Percentiles rank a stretch among this genome's conserved stretches.
Evolutionary conservation across 1,284 basidiomycete genomes (phyloP).

Genomic region (Pseudozyma tsukubaensis): DNA sequence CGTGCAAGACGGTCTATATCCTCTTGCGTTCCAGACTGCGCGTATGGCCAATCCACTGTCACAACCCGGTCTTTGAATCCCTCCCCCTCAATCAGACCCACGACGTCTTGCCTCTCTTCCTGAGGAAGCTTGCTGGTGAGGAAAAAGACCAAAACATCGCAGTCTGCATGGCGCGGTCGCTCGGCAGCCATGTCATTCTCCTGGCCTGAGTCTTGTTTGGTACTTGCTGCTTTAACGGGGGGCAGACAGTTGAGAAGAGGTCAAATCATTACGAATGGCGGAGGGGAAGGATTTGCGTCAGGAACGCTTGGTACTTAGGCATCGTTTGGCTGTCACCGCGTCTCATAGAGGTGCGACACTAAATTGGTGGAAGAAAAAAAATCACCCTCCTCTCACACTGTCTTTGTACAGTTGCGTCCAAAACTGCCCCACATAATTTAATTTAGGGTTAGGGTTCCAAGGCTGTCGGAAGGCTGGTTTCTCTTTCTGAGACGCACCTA

Average conservation of each 20-base stretch:
- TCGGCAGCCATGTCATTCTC: conserved; percentile 8
- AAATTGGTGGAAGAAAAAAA: too few species aligned
- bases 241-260: background rate
- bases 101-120: conserved; percentile 10
- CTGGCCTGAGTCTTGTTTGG: background rate
- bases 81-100: conserved; percentile 8
- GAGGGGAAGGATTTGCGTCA: too few species aligned
- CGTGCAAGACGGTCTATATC: conserved; percentile 8
- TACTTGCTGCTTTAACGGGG: conserved; percentile 5
- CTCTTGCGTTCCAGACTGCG: conserved; percentile 7
- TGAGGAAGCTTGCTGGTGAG: conserved; percentile 16
- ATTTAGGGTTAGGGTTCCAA: too few species aligned
- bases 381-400: too few species aligned
- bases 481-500: too few species aligned
- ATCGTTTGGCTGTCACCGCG: too few species aligned
- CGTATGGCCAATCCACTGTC: conserved; percentile 15
- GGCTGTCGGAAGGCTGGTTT: too few species aligned
- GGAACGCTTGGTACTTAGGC: too few species aligned
- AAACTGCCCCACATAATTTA: too few species aligned
- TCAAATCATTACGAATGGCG: background rate
- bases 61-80: conserved; percentile 8
- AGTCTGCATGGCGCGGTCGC: conserved; percentile 11
- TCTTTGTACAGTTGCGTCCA: too few species aligned
- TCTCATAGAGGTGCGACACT: too few species aligned
- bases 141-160: conserved; percentile 9